phyloP scores from a whole-genome alignment of 139 green algal genomes.

The Volvox africanus region DNA sequence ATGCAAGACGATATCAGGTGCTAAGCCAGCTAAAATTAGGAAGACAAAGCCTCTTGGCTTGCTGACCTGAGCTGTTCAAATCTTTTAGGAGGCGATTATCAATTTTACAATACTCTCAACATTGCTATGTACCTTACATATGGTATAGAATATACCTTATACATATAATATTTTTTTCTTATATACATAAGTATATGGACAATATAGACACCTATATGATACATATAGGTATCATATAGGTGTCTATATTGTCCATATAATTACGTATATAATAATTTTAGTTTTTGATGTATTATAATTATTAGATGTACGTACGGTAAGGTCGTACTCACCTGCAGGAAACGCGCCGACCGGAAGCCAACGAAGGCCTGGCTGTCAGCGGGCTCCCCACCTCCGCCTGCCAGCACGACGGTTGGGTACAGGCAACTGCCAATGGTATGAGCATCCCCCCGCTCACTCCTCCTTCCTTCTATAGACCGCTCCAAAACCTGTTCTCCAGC shows the following conservation, averaged over 20 bases:
- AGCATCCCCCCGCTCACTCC: not conserved
- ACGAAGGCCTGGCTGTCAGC: not conserved
- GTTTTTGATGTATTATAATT: not conserved
- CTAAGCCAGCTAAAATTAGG: not conserved
- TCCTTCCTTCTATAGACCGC: not conserved
- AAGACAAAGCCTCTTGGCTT: not conserved
- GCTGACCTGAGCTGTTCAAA: not conserved
- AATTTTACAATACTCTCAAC: not conserved
- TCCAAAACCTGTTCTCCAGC: not conserved
- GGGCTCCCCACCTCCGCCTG: not conserved
- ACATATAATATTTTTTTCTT: not conserved
- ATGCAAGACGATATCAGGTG: no score
- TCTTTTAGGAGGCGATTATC: not conserved
- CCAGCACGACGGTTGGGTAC: slow-evolving; percentile 10
- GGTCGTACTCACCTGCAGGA: slow-evolving; percentile 27
- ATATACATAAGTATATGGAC: not conserved
- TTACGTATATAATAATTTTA: not conserved
- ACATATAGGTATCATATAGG: no score
- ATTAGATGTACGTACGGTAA: not conserved
- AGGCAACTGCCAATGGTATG: not conserved
- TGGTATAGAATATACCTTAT: no score
- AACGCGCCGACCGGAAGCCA: not conserved
- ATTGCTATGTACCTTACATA: no score
- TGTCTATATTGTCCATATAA: no score
- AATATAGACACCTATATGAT: no score